These are phyloP conservation scores for Geotrichum klebahnii DNA, from an alignment of 1,139 yeast genomes.

Conservation along the genomic window DNA sequence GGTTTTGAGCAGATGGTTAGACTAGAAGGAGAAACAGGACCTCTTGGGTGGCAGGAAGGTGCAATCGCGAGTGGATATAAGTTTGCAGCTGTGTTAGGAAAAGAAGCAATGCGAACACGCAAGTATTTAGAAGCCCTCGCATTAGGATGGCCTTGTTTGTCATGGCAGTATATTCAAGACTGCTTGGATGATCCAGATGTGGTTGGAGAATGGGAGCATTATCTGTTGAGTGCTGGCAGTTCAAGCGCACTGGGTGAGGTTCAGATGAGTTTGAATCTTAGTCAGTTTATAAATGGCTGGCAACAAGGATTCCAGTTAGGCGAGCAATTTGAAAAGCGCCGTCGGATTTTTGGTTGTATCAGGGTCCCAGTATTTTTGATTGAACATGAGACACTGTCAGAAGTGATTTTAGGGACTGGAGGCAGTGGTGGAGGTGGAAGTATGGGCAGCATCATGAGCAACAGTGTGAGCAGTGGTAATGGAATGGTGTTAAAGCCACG, in stretches of 20 bases:
- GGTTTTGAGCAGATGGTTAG: constrained; percentile 43
- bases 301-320: constrained; percentile 23
- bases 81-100: constrained; percentile 67
- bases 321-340: constrained; percentile 31
- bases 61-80: constrained; percentile 27
- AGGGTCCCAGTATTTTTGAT: constrained; percentile 28
- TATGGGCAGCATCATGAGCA: background rate
- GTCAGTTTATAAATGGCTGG: constrained; percentile 30
- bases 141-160: constrained; percentile 82
- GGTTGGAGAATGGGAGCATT: constrained; percentile 47
- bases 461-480: background rate
- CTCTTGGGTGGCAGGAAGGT: background rate
- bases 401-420: constrained; percentile 16
- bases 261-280: constrained; percentile 27
- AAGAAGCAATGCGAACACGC: constrained; percentile 56
- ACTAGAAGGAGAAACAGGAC: constrained; percentile 2
- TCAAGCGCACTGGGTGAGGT: constrained; percentile 40
- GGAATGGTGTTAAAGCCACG: constrained; percentile 16
- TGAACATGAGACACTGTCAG: constrained; percentile 19
- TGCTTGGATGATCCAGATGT: constrained; percentile 41
- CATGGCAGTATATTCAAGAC: constrained; percentile 57
- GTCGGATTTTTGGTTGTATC: constrained; percentile 24
- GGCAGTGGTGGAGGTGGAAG: constrained; percentile 10
- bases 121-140: constrained; percentile 84
- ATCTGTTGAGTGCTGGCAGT: constrained; percentile 70